phyloP scores from a whole-genome alignment of 2,329 filamentous ascomycete genomes.

The Phialocephala subalpina region DNA sequence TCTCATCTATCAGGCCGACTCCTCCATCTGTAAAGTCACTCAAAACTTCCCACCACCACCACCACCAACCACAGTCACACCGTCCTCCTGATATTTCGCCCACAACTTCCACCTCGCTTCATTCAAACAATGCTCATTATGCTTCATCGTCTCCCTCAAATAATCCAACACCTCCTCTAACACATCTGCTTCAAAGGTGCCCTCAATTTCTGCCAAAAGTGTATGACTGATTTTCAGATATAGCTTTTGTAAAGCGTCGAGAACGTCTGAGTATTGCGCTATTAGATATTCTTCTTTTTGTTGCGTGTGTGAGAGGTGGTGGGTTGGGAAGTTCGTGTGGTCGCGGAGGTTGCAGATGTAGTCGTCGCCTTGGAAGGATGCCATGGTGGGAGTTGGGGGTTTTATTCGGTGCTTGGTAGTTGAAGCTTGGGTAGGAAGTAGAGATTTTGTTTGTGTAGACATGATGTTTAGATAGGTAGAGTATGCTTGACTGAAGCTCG shows the following conservation, averaged over 20 bases:
- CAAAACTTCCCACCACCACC: background rate
- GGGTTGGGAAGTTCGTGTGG: background rate
- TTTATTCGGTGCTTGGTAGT: background rate
- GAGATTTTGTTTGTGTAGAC: background rate
- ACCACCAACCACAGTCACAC: background rate
- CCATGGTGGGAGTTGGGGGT: background rate
- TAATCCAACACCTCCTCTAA: background rate
- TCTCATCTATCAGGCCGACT: too few relatives aligned
- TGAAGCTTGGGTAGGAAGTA: background rate
- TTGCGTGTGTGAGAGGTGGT: slow-evolving; percentile 14
- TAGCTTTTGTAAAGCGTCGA: slow-evolving; percentile 14
- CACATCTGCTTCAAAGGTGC: slow-evolving; percentile 10
- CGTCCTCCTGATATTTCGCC: slow-evolving; percentile 8
- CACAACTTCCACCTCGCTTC: slow-evolving; percentile 14
- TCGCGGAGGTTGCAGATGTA: slow-evolving; percentile 1
- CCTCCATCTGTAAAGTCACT: too few relatives aligned
- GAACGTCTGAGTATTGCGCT: slow-evolving; percentile 17
- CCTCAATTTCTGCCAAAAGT: background rate
- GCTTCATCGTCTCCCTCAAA: slow-evolving; percentile 12
- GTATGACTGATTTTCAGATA: background rate
- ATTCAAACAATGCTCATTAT: slow-evolving; percentile 15
- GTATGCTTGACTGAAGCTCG: background rate
- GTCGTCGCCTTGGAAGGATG: background rate
- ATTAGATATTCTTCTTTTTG: slow-evolving; percentile 17
- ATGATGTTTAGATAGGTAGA: background rate